Evolutionary conservation across 2,329 filamentous ascomycete species (phyloP).

Genomic region (Epicoccum nigrum): DNA sequence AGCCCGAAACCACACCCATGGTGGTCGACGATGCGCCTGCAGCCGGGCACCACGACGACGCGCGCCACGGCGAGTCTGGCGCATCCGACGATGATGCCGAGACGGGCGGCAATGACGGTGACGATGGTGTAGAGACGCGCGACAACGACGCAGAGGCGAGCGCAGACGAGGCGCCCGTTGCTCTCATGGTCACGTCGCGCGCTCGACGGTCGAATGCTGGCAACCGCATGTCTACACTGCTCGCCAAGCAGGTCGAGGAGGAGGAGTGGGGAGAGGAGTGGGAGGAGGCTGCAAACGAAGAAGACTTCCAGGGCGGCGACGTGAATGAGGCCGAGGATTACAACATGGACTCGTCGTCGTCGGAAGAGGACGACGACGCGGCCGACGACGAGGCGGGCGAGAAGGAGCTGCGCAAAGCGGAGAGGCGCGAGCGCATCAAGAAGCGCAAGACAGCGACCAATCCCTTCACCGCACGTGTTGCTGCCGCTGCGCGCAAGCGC

Average conservation of each 20-base stretch:
- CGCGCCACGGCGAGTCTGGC: slow-evolving; percentile 19
- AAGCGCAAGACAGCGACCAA: slow-evolving; percentile 77
- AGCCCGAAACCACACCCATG: slow-evolving; percentile 21
- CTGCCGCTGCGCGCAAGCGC: slow-evolving; percentile 48
- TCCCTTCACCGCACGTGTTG: slow-evolving; percentile 45
- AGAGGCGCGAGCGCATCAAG: slow-evolving; percentile 67
- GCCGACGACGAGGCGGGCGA: slow-evolving; percentile 83
- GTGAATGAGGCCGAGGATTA: slow-evolving; percentile 70
- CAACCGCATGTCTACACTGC: slow-evolving; percentile 50
- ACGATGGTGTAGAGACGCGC: neutral
- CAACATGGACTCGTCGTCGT: slow-evolving; percentile 80
- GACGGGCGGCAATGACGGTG: no score
- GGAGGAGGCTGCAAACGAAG: slow-evolving; percentile 68
- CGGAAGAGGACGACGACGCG: slow-evolving; percentile 73
- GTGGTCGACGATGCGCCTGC: slow-evolving; percentile 19
- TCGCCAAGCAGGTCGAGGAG: slow-evolving; percentile 46
- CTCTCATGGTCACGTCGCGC: slow-evolving; percentile 49
- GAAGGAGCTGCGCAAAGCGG: slow-evolving; percentile 79
- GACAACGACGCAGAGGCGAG: slow-evolving; percentile 23
- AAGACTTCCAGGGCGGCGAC: slow-evolving; percentile 58
- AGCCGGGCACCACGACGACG: neutral
- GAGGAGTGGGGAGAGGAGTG: slow-evolving; percentile 59
- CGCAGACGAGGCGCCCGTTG: slow-evolving; percentile 37
- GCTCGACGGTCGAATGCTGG: slow-evolving; percentile 49
- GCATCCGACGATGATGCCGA: slow-evolving; percentile 22